Conservation (phyloP, 306 rosid genomes). For the Pyrus pyrifolia region DNA sequence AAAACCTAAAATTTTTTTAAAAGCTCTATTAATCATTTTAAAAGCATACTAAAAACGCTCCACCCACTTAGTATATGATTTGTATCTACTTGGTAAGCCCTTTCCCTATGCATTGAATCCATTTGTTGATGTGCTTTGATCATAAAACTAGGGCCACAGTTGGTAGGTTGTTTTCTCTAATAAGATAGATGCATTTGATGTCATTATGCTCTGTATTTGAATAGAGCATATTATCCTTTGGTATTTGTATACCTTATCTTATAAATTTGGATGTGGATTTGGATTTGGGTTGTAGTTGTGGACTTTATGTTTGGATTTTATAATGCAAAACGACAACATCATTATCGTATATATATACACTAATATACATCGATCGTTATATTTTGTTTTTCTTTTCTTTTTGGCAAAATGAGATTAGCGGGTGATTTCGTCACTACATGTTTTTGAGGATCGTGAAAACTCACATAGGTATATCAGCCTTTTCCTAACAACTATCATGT, state of each 20-base stretch:
- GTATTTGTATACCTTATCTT: slow-evolving; percentile 37
- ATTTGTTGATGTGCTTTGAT: background rate
- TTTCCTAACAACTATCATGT: too few species aligned
- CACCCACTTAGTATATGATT: too few species aligned
- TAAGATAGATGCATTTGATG: slow-evolving; percentile 12
- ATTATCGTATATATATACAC: slow-evolving; percentile 26
- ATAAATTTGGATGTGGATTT: slow-evolving; percentile 18
- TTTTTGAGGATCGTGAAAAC: too few species aligned
- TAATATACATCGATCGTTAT: slow-evolving; percentile 24
- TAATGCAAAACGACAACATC: slow-evolving; percentile 45
- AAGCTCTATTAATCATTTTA: too few species aligned
- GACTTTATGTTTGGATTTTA: slow-evolving; percentile 24
- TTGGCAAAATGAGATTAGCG: too few species aligned
- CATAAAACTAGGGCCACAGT: slow-evolving; percentile 7
- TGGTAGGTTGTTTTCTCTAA: slow-evolving; percentile 12
- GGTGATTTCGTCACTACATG: too few species aligned
- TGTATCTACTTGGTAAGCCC: background rate
- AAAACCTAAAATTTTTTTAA: too few species aligned
- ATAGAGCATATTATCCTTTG: slow-evolving; percentile 10
- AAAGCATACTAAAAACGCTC: too few species aligned
- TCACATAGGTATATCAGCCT: too few species aligned
- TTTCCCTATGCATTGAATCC: background rate
- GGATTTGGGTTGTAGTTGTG: slow-evolving; percentile 23
- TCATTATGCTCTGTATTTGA: slow-evolving; percentile 34
- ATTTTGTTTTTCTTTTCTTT: background rate